Conservation (phyloP, 1,139 yeast species). For the Sugiyamaella castrensis region DNA sequence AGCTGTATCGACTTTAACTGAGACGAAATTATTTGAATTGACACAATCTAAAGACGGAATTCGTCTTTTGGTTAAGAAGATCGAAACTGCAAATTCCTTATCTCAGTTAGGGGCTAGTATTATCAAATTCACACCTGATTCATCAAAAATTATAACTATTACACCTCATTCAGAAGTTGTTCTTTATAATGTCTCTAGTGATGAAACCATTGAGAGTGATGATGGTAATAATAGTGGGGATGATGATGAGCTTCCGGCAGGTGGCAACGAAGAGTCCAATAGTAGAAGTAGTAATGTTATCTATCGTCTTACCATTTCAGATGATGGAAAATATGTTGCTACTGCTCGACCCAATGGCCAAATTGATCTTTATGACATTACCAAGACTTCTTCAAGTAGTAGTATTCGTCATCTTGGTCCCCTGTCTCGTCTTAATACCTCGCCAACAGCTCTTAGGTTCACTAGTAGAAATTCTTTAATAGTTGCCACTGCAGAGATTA, state of each 20-base stretch:
- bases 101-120: conserved; percentile 56
- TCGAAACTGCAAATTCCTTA: conserved; percentile 36
- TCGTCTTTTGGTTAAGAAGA: conserved; percentile 14
- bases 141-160: conserved; percentile 52
- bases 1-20: conserved; percentile 67
- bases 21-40: conserved; percentile 67
- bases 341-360: conserved; percentile 63
- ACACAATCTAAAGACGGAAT: conserved; percentile 28
- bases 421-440: conserved; percentile 47
- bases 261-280: conserved; percentile 3
- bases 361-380: conserved; percentile 52
- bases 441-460: conserved; percentile 63
- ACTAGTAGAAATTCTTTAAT: conserved; percentile 53
- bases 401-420: conserved; percentile 20
- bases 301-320: conserved; percentile 50
- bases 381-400: conserved; percentile 14
- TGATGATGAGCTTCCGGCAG: conserved; percentile 47
- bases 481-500: conserved; percentile 71
- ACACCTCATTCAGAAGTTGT: conserved; percentile 66
- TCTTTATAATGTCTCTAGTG: conserved; percentile 43
- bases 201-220: conserved; percentile 18
- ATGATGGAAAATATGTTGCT: conserved; percentile 47
- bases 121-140: conserved; percentile 40
- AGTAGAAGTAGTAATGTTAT: conserved; percentile 31
- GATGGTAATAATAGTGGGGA: conserved; percentile 37